Conservation (phyloP, 257 asterid species). For the Scutellaria barbata region DNA sequence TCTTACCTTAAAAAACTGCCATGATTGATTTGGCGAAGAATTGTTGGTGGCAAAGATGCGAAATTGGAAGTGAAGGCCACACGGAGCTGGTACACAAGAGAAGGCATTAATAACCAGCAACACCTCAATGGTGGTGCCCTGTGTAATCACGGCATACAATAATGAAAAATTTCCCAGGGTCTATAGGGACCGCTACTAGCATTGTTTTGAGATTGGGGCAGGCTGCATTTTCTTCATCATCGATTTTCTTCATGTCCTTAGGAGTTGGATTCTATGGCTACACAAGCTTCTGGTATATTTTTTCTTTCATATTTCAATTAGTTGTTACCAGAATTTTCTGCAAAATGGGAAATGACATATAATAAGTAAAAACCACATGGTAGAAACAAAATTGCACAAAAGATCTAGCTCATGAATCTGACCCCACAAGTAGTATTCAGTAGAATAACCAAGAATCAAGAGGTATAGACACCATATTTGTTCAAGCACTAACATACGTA, state of each 20-base stretch:
- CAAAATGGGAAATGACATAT: too few relatives aligned
- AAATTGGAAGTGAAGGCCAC: slow-evolving; percentile 13
- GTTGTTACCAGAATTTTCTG: too few relatives aligned
- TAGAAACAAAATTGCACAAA: too few relatives aligned
- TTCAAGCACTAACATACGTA: background rate
- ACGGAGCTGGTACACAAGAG: slow-evolving; percentile 22
- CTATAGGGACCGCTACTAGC: slow-evolving; percentile 68
- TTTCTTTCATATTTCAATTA: background rate
- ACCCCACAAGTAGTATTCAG: too few relatives aligned
- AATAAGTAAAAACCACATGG: too few relatives aligned
- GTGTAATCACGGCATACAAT: slow-evolving; percentile 23
- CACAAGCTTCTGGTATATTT: slow-evolving; percentile 71
- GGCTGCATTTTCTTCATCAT: slow-evolving; percentile 59
- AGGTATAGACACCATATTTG: background rate
- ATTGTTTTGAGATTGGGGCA: slow-evolving; percentile 67
- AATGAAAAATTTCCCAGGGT: slow-evolving; percentile 57
- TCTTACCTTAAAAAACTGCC: slow-evolving; percentile 8
- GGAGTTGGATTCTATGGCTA: slow-evolving; percentile 76
- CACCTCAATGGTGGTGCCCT: background rate
- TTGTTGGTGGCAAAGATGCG: slow-evolving; percentile 13
- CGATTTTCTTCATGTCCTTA: slow-evolving; percentile 73
- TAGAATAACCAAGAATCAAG: background rate
- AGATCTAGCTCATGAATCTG: too few relatives aligned
- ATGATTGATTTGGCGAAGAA: slow-evolving; percentile 20
- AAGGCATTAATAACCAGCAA: slow-evolving; percentile 11